phyloP scores from a whole-genome alignment of 768 basidiomycete species.

The Suillus plorans region DNA sequence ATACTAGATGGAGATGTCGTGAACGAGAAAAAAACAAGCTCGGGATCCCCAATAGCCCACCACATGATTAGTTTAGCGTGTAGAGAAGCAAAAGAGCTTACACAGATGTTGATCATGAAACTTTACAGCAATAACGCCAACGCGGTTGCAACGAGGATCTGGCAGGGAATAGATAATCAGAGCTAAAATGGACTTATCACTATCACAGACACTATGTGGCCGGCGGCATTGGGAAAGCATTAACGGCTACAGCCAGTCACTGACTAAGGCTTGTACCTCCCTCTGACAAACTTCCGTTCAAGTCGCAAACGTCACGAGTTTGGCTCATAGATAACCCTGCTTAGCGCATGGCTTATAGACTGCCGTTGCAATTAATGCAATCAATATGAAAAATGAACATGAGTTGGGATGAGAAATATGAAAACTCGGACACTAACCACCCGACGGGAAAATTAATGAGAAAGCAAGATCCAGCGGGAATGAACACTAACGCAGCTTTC shows the following conservation, averaged over 20 bases:
- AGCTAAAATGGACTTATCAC: not conserved
- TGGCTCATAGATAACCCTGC: not conserved
- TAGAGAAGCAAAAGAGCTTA: not conserved
- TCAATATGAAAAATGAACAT: not conserved
- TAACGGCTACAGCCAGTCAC: not conserved
- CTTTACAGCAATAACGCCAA: not conserved
- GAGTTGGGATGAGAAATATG: too few species aligned
- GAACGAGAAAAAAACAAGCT: not conserved
- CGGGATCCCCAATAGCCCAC: not conserved
- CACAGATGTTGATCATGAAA: slow-evolving; percentile 1
- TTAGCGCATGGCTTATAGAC: not conserved
- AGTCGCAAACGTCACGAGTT: not conserved
- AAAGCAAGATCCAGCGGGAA: not conserved
- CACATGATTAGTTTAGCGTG: not conserved
- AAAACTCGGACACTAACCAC: not conserved
- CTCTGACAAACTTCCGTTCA: not conserved
- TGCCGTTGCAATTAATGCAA: not conserved
- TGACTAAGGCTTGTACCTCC: not conserved
- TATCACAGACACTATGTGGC: not conserved
- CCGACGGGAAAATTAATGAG: not conserved
- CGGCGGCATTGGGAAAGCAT: not conserved
- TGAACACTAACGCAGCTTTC: slow-evolving; percentile 21
- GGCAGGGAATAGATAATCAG: not conserved
- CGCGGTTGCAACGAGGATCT: not conserved
- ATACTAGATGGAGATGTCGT: not conserved